These are phyloP conservation scores for Boechera stricta DNA, from an alignment of 345 rosid species.

Conservation along the genomic window DNA sequence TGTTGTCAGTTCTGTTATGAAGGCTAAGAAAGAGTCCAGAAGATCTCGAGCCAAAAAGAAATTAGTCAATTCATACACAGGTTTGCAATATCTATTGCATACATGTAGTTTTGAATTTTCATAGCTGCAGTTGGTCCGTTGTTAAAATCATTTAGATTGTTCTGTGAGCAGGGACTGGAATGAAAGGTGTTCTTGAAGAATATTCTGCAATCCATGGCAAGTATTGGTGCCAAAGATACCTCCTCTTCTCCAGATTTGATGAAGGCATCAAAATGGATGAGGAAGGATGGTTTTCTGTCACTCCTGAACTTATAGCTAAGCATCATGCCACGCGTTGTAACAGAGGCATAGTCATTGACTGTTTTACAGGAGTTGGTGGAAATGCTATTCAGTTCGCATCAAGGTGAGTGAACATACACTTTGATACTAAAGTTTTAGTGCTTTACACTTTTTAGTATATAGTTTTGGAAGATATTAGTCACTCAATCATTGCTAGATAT, in stretches of 20 bases:
- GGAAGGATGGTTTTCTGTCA: constrained; percentile 99
- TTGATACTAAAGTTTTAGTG: not conserved
- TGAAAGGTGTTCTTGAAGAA: constrained; percentile 51
- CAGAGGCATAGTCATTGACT: constrained; percentile 65
- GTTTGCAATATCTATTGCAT: constrained; percentile 39
- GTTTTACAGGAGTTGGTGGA: constrained; percentile 96
- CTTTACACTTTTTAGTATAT: not conserved
- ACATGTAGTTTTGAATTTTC: constrained; percentile 3
- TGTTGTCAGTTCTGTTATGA: constrained; percentile 37
- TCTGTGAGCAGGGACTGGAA: constrained; percentile 52
- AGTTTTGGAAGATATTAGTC: not conserved
- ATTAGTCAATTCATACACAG: constrained; percentile 47
- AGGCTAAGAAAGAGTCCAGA: constrained; percentile 61
- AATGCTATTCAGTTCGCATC: constrained; percentile 89
- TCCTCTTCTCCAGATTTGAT: constrained; percentile 78
- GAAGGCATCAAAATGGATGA: constrained; percentile 89
- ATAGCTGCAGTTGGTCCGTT: constrained; percentile 1
- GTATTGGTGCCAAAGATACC: constrained; percentile 90
- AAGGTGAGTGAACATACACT: constrained; percentile 49
- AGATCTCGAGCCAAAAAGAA: constrained; percentile 49
- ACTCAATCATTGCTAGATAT: constrained; percentile 9
- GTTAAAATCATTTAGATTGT: not conserved
- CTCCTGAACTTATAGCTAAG: constrained; percentile 84
- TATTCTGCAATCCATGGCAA: constrained; percentile 56
- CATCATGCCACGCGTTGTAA: constrained; percentile 83